A percentile compares a stretch with the other conserved stretches of the same genome.
Evolutionary conservation across 2,329 filamentous ascomycete species (phyloP).

Genomic region (Scolecobasidium constrictum): DNA sequence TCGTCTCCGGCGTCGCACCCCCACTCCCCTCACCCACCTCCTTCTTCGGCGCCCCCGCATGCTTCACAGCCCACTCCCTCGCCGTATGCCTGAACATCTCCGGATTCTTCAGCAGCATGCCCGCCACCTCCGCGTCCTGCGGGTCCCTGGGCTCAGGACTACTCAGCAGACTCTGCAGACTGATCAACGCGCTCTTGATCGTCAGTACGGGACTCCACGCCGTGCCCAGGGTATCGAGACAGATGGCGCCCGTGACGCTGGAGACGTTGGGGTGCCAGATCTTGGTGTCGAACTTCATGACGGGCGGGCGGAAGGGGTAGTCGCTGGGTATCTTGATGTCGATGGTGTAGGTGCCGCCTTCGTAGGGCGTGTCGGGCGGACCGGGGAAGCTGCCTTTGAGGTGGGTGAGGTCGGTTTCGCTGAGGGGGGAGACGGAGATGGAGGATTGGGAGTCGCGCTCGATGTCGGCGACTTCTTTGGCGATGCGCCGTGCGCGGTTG

Average conservation of each 20-base stretch:
- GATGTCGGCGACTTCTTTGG: conserved; percentile 70
- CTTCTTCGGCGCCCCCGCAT: conserved; percentile 63
- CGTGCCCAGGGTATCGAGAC: conserved; percentile 78
- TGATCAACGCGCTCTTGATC: conserved; percentile 89
- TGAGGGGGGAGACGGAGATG: conserved; percentile 57
- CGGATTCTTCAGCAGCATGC: conserved; percentile 73
- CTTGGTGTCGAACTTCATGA: conserved; percentile 85
- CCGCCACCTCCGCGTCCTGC: conserved; percentile 90
- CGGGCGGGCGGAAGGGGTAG: conserved; percentile 87
- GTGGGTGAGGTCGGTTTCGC: conserved; percentile 62
- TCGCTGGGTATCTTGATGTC: conserved; percentile 79
- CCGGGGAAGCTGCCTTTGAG: conserved; percentile 75
- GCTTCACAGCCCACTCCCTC: conserved; percentile 78
- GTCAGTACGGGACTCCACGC: conserved; percentile 96
- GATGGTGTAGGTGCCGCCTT: conserved; percentile 70
- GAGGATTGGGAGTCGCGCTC: conserved; percentile 64
- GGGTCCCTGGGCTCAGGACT: conserved; percentile 92
- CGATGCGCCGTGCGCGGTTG: conserved; percentile 50
- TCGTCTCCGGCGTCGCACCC: conserved; percentile 40
- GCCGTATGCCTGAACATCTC: conserved; percentile 72
- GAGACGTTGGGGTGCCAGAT: conserved; percentile 98
- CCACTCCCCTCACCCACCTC: conserved; percentile 43
- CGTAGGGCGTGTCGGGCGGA: conserved; percentile 87
- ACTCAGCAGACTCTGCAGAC: conserved; percentile 83
- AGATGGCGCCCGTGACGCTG: conserved; percentile 91